Conservation (phyloP, 352 stramenopile genomes). For the Pythium aristosporum region DNA sequence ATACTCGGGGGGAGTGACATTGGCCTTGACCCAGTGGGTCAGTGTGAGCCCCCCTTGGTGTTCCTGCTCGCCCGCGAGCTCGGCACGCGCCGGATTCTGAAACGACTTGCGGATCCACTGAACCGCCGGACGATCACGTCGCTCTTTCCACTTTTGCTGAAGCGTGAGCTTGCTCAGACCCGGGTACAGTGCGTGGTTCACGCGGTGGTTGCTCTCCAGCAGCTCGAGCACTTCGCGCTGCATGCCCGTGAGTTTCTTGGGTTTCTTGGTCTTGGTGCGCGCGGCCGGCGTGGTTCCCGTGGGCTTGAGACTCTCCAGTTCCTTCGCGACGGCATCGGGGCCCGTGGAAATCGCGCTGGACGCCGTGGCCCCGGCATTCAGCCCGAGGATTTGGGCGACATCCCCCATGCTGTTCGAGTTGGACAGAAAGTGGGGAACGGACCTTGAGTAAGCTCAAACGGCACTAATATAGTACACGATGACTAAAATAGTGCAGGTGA, state of each 20-base stretch:
- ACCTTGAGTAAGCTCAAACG: too few relatives aligned
- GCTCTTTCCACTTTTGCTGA: slow-evolving; percentile 65
- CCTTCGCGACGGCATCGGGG: slow-evolving; percentile 19
- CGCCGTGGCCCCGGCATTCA: slow-evolving; percentile 30
- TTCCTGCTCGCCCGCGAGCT: slow-evolving; percentile 42
- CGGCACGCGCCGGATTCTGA: slow-evolving; percentile 49
- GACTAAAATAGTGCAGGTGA: not conserved
- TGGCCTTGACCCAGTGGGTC: slow-evolving; percentile 63
- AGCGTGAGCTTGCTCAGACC: slow-evolving; percentile 55
- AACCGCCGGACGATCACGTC: slow-evolving; percentile 39
- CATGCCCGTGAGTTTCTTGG: slow-evolving; percentile 66
- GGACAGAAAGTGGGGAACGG: too few relatives aligned
- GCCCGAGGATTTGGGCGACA: slow-evolving; percentile 68
- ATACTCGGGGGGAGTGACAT: slow-evolving; percentile 56
- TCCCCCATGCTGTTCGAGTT: slow-evolving; percentile 46
- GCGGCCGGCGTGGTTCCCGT: slow-evolving; percentile 23
- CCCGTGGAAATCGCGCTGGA: slow-evolving; percentile 20
- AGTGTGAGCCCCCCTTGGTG: slow-evolving; percentile 40
- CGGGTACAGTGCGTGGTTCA: slow-evolving; percentile 62
- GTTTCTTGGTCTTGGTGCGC: slow-evolving; percentile 27
- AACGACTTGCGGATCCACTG: slow-evolving; percentile 74
- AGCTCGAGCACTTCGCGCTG: slow-evolving; percentile 67
- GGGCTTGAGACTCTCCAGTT: slow-evolving; percentile 60
- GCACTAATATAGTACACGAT: slow-evolving; percentile 4
- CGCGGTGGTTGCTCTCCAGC: slow-evolving; percentile 58